Base-by-base conservation (phyloP, 75 land plant genomes). In the Cryptomeria japonica region DNA sequence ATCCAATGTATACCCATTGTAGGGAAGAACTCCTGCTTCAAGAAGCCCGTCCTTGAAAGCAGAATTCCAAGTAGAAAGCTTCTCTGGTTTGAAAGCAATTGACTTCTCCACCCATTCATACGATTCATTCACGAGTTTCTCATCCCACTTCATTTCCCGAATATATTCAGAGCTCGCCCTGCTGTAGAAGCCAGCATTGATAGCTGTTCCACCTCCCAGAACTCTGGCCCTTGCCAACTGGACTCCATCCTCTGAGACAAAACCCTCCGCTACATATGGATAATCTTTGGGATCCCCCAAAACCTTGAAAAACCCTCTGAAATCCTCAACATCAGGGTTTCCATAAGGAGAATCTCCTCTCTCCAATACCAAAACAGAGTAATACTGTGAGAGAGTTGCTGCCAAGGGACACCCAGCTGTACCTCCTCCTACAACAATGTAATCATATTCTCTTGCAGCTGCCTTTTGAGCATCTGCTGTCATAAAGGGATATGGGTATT, bases 371-470 rank as follows among this genome's bases (percentile, higher is more conserved):
- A 72, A 72, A 72, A 72, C 76, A n/a, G 76, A 72, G n/a, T n/a
- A 72, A 3, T 72, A 3, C 32, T 72, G 76, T 12, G 76, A 72
- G 3, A 72, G 76, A 10, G 76, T 72, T n/a, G 76, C 76, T 9
- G 76, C 76, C 28, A 90, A 61, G 25, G 44, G 82, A 22, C 82
- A 79, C 44, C 82, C 82, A 3, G 82, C 82, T 39, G 82, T 16
- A 13, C 93, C 93, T 16, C 93, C 93, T 39, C 93, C 93, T 13
- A 72, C 76, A 0, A 72, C n/a, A 72, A 72, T 72, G 32, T 72
- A 72, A 72, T 72, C 76, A 11, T 72, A 72, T 72, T 12, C 12
- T 9, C n/a, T 72, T 31, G 34, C 31, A 22, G 64, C 64, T 58
- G 64, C 64, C 64, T 58, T 58, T 0, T 1, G 14, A 11, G 76